Evolutionary conservation across 148 eudicot genomes (phyloP).

Genomic region (Mesembryanthemum crystallinum): DNA sequence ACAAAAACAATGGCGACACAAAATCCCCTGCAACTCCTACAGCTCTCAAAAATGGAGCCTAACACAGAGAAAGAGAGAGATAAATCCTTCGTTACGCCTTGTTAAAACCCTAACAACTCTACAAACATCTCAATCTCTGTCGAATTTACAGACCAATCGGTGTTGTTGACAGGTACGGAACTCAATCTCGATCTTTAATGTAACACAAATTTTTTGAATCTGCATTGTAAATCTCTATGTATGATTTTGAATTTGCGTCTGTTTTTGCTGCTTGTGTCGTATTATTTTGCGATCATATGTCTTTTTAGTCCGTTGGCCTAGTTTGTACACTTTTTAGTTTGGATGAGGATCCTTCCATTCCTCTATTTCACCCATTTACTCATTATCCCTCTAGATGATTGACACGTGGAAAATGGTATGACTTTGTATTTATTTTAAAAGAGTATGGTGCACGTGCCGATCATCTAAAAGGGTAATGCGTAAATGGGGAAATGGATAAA

Average conservation of each 20-base stretch:
- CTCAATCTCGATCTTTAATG: background rate
- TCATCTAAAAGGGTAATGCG: too few relatives aligned
- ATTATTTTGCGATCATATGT: too few relatives aligned
- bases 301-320: too few relatives aligned
- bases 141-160: background rate
- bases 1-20: slow-evolving; percentile 15
- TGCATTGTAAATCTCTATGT: background rate
- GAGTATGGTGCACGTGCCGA: too few relatives aligned
- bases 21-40: background rate
- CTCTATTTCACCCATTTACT: too few relatives aligned
- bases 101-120: background rate
- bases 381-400: too few relatives aligned
- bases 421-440: too few relatives aligned
- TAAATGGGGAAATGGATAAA: too few relatives aligned
- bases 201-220: background rate
- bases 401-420: too few relatives aligned
- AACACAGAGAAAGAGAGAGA: background rate
- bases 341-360: too few relatives aligned
- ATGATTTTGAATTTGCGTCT: background rate
- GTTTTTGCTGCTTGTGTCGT: background rate
- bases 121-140: background rate
- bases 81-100: background rate
- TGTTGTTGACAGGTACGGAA: slow-evolving; percentile 1
- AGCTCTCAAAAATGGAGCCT: background rate
- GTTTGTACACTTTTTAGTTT: too few relatives aligned